Evolutionary conservation across 306 rosid genomes (phyloP), one percentile per base, ranked within the genome.

Genomic region (Alnus rubra): DNA sequence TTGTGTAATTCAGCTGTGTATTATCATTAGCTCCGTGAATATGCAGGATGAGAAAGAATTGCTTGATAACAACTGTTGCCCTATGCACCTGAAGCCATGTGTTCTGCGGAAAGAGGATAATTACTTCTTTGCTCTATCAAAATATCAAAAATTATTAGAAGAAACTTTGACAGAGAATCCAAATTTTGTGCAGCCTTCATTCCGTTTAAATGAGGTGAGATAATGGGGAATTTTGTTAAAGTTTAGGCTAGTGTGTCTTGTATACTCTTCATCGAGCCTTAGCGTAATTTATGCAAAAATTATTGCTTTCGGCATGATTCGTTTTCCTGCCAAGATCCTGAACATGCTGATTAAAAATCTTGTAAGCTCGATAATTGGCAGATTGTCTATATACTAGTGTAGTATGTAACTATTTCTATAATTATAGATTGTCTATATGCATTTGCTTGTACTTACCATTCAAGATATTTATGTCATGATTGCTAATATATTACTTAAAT

Each of bases 11-110:
- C 4, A 72, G 71, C 78, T 74, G 44, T 74, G 72, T 62, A 5
- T 71, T 77, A 72, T 64, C 60, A 52, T 72, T 75, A 76, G 47
- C 39, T 82, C 31, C 71, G 13, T 59, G 47, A 68, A 42, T 74
- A 64, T 76, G 78, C 89, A 95, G 99, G 99, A 93, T 76, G 97
- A 91, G 87, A 95, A 93, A 76, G 99, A 93, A 79, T 85, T 95
- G 79, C 88, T 93, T 79, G 98, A 86, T 39, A 81, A 92, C 82
- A 90, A 90, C 73, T 85, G 92, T 76, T 95, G 98, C 87, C 96
- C 99, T 2, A 84, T 84, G 71, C 99, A 95, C 87, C 90, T 90
- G 19, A 92, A 92, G 91, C 97, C 96, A 4, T 95, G 99, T 87
- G 94, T 82, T 89, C 83, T 93, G 37, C 82, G 98, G 80, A 95